Evolutionary conservation across 1,139 yeast genomes (phyloP), one percentile per base, ranked within the genome.

Genomic region (Magnusiomyces paraingens): DNA sequence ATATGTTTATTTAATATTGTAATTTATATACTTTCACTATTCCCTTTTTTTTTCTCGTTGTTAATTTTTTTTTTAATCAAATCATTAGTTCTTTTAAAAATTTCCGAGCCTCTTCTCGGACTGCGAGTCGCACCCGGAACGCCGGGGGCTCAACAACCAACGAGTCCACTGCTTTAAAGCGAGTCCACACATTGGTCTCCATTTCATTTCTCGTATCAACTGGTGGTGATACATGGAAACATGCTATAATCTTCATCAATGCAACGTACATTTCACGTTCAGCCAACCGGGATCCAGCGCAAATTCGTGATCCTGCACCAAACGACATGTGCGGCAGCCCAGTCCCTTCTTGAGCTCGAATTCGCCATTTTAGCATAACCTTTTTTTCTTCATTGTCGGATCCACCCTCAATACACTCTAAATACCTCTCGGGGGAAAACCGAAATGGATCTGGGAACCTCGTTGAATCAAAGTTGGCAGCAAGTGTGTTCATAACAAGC

Each of bases 261-360:
- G 78, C 65, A 14, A 73, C 66, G 61, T 84, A 85, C 65, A 85
- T 70, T 62, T 85, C 89, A 54, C 79, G 77, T 60, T 75, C 73
- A 0, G 89, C 89, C 52, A 86, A 70, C 50, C 77, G 75, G 49
- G 76, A 76, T 0, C 93, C 94, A 0, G 84, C 77, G 64, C 93
- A 86, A 79, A 76, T 81, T 54, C 93, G 67, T 0, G 83, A 73
- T 0, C 93, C 94, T 15, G 80, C 79, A 0, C 93, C 93, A 67
- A 84, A 86, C 0, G 88, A 70, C 55, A 82, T 75, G 62, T 83
- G 89, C 2, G 64, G 64, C 17, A 73, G 64, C 1, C 68, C 64
- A 2, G 63, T 59, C 14, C 66, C 61, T 1, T 61, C 52, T 36
- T 44, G 50, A 38, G 50, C 46, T 2, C 50, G 17, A n/a, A 32